Evolutionary conservation across 1,139 yeast genomes (phyloP).

Genomic region (Groenewaldozyma sp.): DNA sequence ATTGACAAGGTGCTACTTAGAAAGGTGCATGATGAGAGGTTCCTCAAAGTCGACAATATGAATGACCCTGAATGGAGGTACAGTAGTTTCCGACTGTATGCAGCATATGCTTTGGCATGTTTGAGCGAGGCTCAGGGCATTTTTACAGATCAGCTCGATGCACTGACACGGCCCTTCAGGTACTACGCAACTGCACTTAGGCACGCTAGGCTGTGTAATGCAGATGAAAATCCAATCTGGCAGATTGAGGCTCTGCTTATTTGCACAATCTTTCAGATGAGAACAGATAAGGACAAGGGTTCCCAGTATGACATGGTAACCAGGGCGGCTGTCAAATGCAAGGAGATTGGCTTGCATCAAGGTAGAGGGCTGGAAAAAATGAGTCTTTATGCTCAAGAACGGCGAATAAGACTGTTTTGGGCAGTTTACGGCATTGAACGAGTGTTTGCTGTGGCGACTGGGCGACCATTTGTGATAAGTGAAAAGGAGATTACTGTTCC

Average conservation of each 20-base stretch:
- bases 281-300: constrained; percentile 49
- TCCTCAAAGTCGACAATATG: constrained; percentile 11
- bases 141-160: constrained; percentile 4
- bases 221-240: constrained; percentile 30
- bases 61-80: constrained; percentile 19
- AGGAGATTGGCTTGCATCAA: constrained; percentile 17
- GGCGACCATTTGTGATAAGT: constrained; percentile 40
- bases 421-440: constrained; percentile 47
- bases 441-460: constrained; percentile 47
- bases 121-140: not conserved
- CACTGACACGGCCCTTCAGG: constrained; percentile 28
- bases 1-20: constrained; percentile 16
- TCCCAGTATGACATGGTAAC: constrained; percentile 42
- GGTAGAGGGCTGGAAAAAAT: constrained; percentile 15
- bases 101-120: constrained; percentile 18
- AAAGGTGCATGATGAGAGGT: constrained; percentile 17
- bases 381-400: constrained; percentile 28
- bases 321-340: constrained; percentile 38
- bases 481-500: constrained; percentile 39
- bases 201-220: constrained; percentile 39
- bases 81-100: constrained; percentile 18
- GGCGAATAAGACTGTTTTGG: constrained; percentile 48
- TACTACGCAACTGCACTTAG: constrained; percentile 47
- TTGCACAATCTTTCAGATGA: constrained; percentile 42
- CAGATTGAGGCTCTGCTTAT: constrained; percentile 42